Evolutionary conservation across 2,329 filamentous ascomycete species (phyloP).

Genomic region (Ilyonectria mors-panacis): DNA sequence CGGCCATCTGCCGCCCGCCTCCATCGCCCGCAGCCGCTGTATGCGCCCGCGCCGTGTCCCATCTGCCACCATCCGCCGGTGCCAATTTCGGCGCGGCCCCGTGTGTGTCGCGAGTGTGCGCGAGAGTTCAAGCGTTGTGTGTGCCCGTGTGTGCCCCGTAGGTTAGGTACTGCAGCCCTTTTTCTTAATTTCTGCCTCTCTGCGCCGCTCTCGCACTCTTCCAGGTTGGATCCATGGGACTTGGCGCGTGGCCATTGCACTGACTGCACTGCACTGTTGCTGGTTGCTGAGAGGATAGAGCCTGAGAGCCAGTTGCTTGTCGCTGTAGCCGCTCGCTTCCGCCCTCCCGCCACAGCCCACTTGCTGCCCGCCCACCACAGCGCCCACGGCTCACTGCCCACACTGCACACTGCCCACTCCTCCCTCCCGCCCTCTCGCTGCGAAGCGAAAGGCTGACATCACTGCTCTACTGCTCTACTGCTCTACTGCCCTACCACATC

Average conservation of each 20-base stretch:
- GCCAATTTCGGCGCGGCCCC: slow-evolving; percentile 26
- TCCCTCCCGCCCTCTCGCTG: neutral
- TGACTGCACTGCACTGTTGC: neutral
- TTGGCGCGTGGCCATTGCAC: slow-evolving; percentile 5
- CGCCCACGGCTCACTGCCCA: slow-evolving; percentile 16
- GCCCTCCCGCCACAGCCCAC: neutral
- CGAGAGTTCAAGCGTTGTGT: slow-evolving; percentile 11
- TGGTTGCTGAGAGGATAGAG: neutral
- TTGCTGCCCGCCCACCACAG: neutral
- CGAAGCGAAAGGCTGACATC: slow-evolving; percentile 33
- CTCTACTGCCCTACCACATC: slow-evolving; percentile 28
- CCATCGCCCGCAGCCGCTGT: neutral
- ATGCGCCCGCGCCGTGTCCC: neutral
- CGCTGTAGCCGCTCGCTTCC: slow-evolving; percentile 42
- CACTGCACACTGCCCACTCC: slow-evolving; percentile 17
- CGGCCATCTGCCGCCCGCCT: no score
- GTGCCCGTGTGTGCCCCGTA: slow-evolving; percentile 18
- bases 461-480: slow-evolving; percentile 10
- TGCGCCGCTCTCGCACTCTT: slow-evolving; percentile 1
- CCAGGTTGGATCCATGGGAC: slow-evolving; percentile 4
- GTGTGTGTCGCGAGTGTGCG: slow-evolving; percentile 35
- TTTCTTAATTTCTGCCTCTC: slow-evolving; percentile 1
- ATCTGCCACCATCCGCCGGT: neutral
- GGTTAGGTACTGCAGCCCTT: slow-evolving; percentile 3
- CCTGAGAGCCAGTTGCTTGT: slow-evolving; percentile 23